Evolutionary conservation across 2,329 filamentous ascomycete species (phyloP), one percentile per base, ranked within the genome.

Genomic region (Aspergillus piperis): DNA sequence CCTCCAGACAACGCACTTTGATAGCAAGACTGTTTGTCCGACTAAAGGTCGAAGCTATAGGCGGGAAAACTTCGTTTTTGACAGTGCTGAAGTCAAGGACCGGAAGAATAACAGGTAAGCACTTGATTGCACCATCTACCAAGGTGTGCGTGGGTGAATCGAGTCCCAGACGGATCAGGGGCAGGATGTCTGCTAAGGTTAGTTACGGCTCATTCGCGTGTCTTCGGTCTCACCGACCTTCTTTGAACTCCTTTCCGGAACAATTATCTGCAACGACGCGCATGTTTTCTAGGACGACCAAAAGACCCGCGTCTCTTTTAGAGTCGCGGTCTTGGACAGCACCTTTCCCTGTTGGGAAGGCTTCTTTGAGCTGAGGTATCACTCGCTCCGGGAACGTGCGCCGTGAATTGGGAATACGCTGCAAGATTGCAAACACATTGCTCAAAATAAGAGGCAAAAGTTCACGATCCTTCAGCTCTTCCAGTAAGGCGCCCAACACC

Each of bases 71-170:
- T 64, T 98, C 94, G 68, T 96, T 95, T 77, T 98, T 99, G 70
- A 97, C 93, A 0, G 94, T 98, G 66, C 90, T 96, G 68, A 97
- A 98, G 76, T 99, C 95, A 7, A 99, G 86, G 2, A 95, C 87
- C 0, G 92, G 91, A 5, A 98, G 80, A n/a, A 97, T 86, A 1
- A 86, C 83, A 2, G 92, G 89, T 5, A 99, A 79, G 27, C 89
- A 90, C 53, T 89, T 86, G 13, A 99, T 81, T 2, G 92, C 89
- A 3, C 90, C 90, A 76, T 98, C 95, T 0, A 97, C 90, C 15
- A 99, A 82, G 1, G 90, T 89, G 67, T 96, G 95, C 0, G 93
- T 97, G 0, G 91, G 85, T 8, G 92, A 96, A 69, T 96, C 92
- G 57, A 99, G 84, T 0, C 92, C 91, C 7, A 92, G 81, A 58